Evolutionary conservation across 2,329 filamentous ascomycete species (phyloP).

Genomic region (Apiospora phragmitis): DNA sequence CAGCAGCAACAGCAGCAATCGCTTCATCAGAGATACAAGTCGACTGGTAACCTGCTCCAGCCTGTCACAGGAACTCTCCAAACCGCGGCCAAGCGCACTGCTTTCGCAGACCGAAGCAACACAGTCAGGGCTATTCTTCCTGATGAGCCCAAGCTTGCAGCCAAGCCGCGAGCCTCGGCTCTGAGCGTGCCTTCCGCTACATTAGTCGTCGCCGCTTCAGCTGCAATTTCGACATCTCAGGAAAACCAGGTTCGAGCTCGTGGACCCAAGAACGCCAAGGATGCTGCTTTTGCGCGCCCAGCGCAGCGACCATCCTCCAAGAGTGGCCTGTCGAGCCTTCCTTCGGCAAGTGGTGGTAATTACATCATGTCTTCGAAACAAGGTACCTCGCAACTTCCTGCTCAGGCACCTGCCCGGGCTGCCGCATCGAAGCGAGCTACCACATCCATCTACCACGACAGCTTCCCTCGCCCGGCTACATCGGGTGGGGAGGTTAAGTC

Average conservation of each 20-base stretch:
- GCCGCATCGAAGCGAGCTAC: slow-evolving; percentile 17
- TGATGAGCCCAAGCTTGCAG: slow-evolving; percentile 30
- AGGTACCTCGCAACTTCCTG: slow-evolving; percentile 10
- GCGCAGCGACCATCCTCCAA: slow-evolving; percentile 33
- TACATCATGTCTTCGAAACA: slow-evolving; percentile 9
- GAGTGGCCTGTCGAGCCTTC: slow-evolving; percentile 19
- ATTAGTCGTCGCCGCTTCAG: slow-evolving; percentile 10
- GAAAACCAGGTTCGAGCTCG: slow-evolving; percentile 40
- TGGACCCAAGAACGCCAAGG: slow-evolving; percentile 33
- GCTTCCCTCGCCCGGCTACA: slow-evolving; percentile 7
- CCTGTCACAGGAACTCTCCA: slow-evolving; percentile 58
- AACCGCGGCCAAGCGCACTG: slow-evolving; percentile 70
- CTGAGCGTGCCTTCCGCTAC: slow-evolving; percentile 23
- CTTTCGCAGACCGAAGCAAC: slow-evolving; percentile 83
- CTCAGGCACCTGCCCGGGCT: neutral
- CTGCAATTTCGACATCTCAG: slow-evolving; percentile 37
- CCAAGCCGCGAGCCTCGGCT: slow-evolving; percentile 28
- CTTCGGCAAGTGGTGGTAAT: slow-evolving; percentile 22
- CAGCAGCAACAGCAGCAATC: slow-evolving; percentile 51
- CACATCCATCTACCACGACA: slow-evolving; percentile 28
- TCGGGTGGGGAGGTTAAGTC: slow-evolving; percentile 10
- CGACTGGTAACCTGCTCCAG: slow-evolving; percentile 60
- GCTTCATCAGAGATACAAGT: slow-evolving; percentile 82
- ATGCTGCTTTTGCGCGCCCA: slow-evolving; percentile 37
- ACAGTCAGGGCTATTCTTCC: slow-evolving; percentile 34